These are phyloP conservation scores for Cladosporium oxysporum DNA, from an alignment of 2,329 filamentous ascomycete species.

Conservation along the genomic window DNA sequence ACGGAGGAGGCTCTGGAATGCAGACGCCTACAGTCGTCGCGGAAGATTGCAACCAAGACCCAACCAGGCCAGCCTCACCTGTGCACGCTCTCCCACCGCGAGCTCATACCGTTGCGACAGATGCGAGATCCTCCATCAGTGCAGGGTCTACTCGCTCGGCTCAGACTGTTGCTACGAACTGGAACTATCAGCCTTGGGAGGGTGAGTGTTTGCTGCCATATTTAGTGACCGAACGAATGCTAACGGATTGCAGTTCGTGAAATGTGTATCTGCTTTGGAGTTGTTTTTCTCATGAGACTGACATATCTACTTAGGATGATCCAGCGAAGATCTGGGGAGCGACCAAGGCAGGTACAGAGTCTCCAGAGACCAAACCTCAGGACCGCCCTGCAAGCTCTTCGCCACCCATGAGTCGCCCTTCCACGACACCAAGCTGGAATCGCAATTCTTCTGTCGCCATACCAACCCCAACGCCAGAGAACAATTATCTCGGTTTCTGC, in stretches of 20 bases:
- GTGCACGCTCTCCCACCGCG: not conserved
- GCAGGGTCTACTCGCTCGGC: conserved; percentile 7
- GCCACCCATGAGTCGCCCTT: not conserved
- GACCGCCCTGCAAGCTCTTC: conserved; percentile 2
- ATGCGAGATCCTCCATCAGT: conserved; percentile 17
- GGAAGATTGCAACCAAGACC: not conserved
- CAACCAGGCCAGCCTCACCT: not conserved
- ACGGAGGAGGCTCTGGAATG: conserved; percentile 8
- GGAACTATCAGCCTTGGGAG: conserved; percentile 19
- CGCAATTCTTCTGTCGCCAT: conserved; percentile 25
- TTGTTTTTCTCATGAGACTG: not conserved
- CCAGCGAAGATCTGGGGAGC: conserved; percentile 33
- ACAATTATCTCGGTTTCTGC: conserved; percentile 46
- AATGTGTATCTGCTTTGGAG: not conserved
- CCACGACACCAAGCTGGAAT: not conserved
- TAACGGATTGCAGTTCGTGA: conserved; percentile 1
- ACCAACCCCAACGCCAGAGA: conserved; percentile 34
- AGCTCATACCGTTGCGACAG: conserved; percentile 8
- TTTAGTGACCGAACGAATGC: not conserved
- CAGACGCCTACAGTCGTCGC: conserved; percentile 3
- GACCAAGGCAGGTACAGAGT: conserved; percentile 24
- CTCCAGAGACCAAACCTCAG: conserved; percentile 15
- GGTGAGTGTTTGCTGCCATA: conserved; percentile 1
- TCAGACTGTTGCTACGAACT: not conserved
- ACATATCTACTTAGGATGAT: conserved; percentile 25